phyloP scores from a whole-genome alignment of 768 basidiomycete species.

The Hericium erinaceus region DNA sequence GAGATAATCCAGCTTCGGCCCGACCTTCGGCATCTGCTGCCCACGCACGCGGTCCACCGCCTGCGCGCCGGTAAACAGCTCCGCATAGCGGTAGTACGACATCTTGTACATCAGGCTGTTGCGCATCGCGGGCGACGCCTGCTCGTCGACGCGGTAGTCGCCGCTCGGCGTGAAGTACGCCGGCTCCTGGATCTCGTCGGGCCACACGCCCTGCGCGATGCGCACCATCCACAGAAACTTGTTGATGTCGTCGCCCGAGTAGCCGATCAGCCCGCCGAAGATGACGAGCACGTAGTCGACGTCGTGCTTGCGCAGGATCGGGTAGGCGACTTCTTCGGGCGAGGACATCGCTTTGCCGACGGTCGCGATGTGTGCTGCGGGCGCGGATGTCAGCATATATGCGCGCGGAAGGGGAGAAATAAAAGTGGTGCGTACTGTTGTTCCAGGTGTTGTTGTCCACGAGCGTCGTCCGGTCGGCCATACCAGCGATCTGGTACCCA shows the following conservation, averaged over 20 bases:
- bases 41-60: conserved; percentile 83
- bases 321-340: conserved; percentile 90
- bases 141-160: conserved; percentile 88
- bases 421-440: conserved; percentile 62
- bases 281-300: conserved; percentile 97
- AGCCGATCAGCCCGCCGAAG: conserved; percentile 93
- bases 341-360: conserved; percentile 98
- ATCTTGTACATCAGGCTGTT: conserved; percentile 99
- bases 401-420: neutral
- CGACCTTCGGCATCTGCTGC: conserved; percentile 67
- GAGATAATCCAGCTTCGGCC: conserved; percentile 80
- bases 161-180: conserved; percentile 90
- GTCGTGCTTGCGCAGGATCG: conserved; percentile 93
- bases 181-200: conserved; percentile 92
- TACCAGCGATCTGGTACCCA: conserved; percentile 98
- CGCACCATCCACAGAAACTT: conserved; percentile 99
- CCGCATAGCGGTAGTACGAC: conserved; percentile 91
- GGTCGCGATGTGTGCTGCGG: conserved; percentile 88
- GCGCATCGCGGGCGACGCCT: conserved; percentile 80
- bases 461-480: conserved; percentile 92
- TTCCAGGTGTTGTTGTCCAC: conserved; percentile 99
- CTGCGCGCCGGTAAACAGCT: conserved; percentile 72
- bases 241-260: conserved; percentile 98
- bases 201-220: conserved; percentile 94
- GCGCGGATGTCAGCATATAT: neutral